phyloP scores from a whole-genome alignment of 2,329 filamentous ascomycete species.

The Botryotinia calthae region DNA sequence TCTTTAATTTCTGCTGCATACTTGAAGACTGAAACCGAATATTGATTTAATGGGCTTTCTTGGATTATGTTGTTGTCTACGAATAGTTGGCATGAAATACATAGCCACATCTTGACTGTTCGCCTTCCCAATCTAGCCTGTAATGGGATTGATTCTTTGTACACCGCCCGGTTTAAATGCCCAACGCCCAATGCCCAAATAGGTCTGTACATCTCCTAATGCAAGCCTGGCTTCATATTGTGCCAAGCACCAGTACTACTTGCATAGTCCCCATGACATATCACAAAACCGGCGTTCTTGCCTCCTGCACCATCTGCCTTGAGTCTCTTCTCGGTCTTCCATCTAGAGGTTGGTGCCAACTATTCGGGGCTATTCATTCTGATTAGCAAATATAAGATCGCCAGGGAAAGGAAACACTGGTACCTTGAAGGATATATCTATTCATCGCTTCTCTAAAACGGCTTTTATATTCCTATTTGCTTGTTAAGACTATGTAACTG shows the following conservation, averaged over 20 bases:
- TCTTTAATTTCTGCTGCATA: neutral
- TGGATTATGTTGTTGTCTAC: neutral
- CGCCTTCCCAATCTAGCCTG: neutral
- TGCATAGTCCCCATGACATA: neutral
- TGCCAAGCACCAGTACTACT: neutral
- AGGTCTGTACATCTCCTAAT: neutral
- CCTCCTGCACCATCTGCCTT: constrained; percentile 13
- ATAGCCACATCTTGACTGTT: neutral
- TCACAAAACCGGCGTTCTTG: constrained; percentile 2
- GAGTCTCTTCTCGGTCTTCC: constrained; percentile 19
- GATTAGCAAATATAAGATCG: neutral
- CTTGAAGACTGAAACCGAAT: neutral
- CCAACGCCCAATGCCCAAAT: neutral
- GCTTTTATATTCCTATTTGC: constrained; percentile 73
- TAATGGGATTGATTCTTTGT: neutral
- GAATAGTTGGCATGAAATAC: neutral
- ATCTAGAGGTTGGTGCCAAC: constrained; percentile 27
- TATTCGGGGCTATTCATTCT: constrained; percentile 23
- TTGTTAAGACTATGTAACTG: constrained; percentile 1
- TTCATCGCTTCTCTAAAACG: constrained; percentile 97
- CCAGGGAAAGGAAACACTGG: neutral
- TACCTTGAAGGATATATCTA: constrained; percentile 57
- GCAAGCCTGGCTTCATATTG: neutral
- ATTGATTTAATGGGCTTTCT: neutral
- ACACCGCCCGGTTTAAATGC: neutral